Conservation (phyloP, 768 basidiomycete species). For the Suillus fuscotomentosus region DNA sequence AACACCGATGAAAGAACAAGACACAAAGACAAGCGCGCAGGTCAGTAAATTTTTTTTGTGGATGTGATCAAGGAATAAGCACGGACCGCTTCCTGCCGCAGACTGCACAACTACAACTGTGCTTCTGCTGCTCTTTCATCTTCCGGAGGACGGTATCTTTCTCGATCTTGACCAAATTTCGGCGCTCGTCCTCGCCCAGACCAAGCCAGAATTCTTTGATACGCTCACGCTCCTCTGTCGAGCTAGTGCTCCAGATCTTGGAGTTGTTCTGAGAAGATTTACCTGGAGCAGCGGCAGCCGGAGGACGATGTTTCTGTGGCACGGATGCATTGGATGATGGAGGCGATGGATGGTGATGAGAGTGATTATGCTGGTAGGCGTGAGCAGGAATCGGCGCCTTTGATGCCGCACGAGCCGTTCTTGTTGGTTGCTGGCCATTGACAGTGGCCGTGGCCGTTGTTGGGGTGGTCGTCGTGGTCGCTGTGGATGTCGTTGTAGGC, state of each 20-base stretch:
- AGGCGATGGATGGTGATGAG: constrained; percentile 53
- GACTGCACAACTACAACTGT: constrained; percentile 93
- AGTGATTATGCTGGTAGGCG: constrained; percentile 47
- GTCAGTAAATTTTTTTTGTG: constrained; percentile 20
- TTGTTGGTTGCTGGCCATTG: constrained; percentile 32
- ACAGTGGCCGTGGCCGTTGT: constrained; percentile 27
- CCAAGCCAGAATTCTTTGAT: constrained; percentile 99
- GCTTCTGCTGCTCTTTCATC: constrained; percentile 99
- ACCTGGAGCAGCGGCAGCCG: constrained; percentile 23
- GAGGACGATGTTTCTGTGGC: constrained; percentile 31
- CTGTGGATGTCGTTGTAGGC: constrained; percentile 12
- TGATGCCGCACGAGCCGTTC: constrained; percentile 49
- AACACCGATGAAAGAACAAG: constrained; percentile 18
- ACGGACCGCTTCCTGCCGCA: constrained; percentile 95
- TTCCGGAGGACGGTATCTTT: constrained; percentile 96
- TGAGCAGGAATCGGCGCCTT: constrained; percentile 57
- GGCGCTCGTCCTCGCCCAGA: constrained; percentile 86
- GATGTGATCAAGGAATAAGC: constrained; percentile 26
- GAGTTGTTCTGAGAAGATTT: constrained; percentile 44
- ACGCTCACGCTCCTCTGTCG: constrained; percentile 89
- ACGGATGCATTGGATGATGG: constrained; percentile 34
- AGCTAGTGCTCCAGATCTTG: constrained; percentile 95
- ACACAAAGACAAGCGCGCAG: constrained; percentile 14
- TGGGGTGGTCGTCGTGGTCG: constrained; percentile 30
- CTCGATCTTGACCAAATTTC: constrained; percentile 94